phyloP scores from a whole-genome alignment of 2,329 filamentous ascomycete species.

The Capronia epimyces region DNA sequence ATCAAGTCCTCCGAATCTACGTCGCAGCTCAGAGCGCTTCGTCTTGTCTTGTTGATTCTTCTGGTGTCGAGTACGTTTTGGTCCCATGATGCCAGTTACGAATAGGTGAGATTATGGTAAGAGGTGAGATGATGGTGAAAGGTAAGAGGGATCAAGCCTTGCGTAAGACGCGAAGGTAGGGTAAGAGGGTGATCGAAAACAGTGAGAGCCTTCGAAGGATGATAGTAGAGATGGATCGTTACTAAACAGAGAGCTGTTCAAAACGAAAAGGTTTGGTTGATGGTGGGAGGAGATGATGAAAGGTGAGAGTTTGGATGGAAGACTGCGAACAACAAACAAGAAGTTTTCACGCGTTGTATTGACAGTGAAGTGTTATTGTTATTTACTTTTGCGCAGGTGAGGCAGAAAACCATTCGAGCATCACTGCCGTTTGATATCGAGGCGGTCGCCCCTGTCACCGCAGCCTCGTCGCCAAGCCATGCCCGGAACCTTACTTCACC shows the following conservation, averaged over 20 bases:
- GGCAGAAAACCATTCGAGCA: not conserved
- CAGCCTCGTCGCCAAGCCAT: slow-evolving; percentile 4
- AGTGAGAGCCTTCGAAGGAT: not conserved
- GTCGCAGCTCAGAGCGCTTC: not conserved
- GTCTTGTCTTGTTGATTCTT: not conserved
- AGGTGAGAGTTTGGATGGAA: not conserved
- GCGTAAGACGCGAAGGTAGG: not conserved
- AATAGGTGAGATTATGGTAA: not conserved
- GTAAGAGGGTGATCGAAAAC: not conserved
- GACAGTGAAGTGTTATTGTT: not conserved
- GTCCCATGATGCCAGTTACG: not conserved
- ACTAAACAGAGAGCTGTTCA: not conserved
- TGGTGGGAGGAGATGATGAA: not conserved
- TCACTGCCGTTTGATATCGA: not conserved
- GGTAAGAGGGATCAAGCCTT: not conserved
- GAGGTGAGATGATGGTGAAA: not conserved
- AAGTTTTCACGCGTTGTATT: not conserved
- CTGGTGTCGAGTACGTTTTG: not conserved
- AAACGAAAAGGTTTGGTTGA: not conserved
- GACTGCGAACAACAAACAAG: not conserved
- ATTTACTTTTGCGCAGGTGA: slow-evolving; percentile 3
- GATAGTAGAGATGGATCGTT: not conserved
- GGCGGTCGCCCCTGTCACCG: not conserved
- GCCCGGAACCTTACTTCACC: not conserved
- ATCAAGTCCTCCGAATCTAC: not conserved